Conservation (phyloP, 352 stramenopile species). For the Phytopythium montanum region DNA sequence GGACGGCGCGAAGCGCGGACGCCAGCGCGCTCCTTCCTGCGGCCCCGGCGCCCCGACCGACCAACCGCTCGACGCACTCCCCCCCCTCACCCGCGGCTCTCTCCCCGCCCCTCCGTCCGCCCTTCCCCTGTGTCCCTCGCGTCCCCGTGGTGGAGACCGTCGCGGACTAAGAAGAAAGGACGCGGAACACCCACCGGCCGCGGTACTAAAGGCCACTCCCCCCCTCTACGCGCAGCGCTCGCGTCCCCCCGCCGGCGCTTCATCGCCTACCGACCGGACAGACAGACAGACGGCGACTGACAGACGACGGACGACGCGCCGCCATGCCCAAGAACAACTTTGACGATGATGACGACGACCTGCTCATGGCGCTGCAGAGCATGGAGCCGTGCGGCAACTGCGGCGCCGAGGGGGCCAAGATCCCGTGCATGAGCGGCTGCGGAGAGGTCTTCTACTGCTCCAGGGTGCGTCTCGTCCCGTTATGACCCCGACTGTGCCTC, state of each 20-base stretch:
- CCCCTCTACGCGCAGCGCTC: not conserved
- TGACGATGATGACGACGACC: conserved; percentile 84
- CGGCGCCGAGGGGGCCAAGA: conserved; percentile 72
- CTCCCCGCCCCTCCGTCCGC: not conserved
- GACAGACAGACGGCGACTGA: not conserved
- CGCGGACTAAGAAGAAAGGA: not conserved
- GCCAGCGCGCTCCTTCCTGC: not conserved
- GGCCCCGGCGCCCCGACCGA: not conserved
- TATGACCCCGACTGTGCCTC: not conserved
- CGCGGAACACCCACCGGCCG: not conserved
- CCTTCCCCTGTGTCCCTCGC: not conserved
- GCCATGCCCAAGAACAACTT: conserved; percentile 68
- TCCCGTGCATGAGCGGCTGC: conserved; percentile 85
- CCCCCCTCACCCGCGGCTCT: not conserved
- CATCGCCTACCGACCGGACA: not conserved
- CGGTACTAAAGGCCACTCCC: not conserved
- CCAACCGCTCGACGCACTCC: not conserved
- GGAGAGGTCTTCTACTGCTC: conserved; percentile 88
- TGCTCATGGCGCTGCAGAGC: conserved; percentile 81
- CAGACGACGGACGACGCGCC: not conserved
- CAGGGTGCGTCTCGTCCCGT: conserved; percentile 43
- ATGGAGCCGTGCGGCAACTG: conserved; percentile 87
- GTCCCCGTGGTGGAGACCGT: too few species aligned
- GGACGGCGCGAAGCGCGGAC: conserved; percentile 1
- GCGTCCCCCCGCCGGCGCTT: not conserved